Percentiles rank a stretch among this genome's conserved stretches.
These are phyloP conservation scores for Phytophthora kernoviae DNA, from an alignment of 352 stramenopile genomes.

Conservation along the genomic window DNA sequence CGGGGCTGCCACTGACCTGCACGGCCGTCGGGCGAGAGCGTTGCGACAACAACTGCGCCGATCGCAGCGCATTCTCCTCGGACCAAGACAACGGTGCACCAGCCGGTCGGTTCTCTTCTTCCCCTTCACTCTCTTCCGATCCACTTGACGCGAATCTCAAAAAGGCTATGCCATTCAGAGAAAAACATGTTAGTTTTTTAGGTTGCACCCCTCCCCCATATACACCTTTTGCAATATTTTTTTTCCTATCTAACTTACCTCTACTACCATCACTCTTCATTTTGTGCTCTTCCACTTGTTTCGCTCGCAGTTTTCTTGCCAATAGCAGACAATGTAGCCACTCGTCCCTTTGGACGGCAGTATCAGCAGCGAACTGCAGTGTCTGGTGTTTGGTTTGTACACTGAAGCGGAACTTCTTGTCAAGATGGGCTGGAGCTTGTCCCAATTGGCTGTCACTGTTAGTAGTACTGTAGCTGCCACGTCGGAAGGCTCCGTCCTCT, in stretches of 20 bases:
- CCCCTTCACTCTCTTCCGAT: constrained; percentile 50
- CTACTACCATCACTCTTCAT: constrained; percentile 5
- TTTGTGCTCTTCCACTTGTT: constrained; percentile 13
- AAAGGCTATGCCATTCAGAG: constrained; percentile 33
- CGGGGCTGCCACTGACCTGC: constrained; percentile 39
- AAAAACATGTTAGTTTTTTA: too few relatives aligned
- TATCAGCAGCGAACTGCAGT: constrained; percentile 47
- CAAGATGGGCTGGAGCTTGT: background rate
- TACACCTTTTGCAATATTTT: too few relatives aligned
- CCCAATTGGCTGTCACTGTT: constrained; percentile 10
- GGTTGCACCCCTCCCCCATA: too few relatives aligned
- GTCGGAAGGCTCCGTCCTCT: constrained; percentile 21
- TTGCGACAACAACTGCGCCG: constrained; percentile 33
- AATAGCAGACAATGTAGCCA: constrained; percentile 50
- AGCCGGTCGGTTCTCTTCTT: constrained; percentile 30
- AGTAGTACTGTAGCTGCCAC: constrained; percentile 22
- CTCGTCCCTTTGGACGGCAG: constrained; percentile 42
- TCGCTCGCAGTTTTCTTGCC: constrained; percentile 37
- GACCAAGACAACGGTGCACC: constrained; percentile 23
- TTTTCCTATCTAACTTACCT: too few relatives aligned
- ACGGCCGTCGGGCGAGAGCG: constrained; percentile 16
- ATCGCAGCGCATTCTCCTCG: constrained; percentile 31
- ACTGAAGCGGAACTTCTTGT: constrained; percentile 35
- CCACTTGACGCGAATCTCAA: constrained; percentile 58
- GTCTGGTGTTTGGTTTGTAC: constrained; percentile 37